Conservation (phyloP, 768 basidiomycete genomes). For the Erythrobasidium yunnanense region DNA sequence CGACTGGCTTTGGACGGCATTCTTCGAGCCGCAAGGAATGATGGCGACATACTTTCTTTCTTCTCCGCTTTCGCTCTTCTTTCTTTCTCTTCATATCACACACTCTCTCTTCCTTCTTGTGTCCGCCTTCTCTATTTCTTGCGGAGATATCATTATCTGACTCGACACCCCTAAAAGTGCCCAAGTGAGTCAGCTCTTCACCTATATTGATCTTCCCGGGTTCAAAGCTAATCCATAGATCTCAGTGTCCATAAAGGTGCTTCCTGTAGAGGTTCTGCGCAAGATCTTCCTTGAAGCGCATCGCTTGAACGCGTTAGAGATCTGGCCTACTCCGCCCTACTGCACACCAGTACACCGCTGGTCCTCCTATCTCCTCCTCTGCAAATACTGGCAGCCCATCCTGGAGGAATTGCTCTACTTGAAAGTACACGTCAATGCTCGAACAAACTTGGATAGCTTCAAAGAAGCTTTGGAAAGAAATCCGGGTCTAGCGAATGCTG, state of each 20-base stretch:
- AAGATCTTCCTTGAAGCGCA: slow-evolving; percentile 7
- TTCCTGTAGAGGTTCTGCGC: neutral
- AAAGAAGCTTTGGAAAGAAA: neutral
- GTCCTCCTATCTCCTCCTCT: neutral
- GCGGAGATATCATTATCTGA: no score
- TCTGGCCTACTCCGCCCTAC: neutral
- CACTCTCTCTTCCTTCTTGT: no score
- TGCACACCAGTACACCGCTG: neutral
- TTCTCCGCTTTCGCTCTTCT: no score
- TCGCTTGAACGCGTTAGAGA: neutral
- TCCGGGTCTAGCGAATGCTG: neutral
- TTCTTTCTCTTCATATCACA: no score
- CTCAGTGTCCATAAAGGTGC: neutral
- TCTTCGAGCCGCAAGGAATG: no score
- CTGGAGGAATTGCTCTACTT: neutral
- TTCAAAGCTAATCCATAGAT: no score
- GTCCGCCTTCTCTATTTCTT: no score
- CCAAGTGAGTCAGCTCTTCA: no score
- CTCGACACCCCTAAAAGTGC: no score
- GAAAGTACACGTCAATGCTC: neutral
- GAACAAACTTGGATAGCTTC: neutral
- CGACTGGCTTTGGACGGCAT: no score
- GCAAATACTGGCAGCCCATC: neutral
- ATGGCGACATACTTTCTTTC: no score
- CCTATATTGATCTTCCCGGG: no score